Conservation (phyloP, 441 rosid species). For the Croton setiger region DNA sequence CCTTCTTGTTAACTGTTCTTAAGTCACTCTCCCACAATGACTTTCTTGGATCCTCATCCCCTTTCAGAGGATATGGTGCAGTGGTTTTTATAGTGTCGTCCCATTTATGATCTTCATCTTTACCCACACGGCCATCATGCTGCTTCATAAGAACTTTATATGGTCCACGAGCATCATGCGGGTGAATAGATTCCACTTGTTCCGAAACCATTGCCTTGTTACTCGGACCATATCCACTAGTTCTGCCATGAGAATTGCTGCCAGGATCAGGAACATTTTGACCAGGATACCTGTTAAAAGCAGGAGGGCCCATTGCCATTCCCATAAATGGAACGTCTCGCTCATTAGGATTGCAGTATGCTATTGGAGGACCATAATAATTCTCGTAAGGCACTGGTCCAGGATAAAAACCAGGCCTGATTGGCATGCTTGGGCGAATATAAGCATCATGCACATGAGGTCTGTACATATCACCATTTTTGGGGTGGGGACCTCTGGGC, state of each 20-base stretch:
- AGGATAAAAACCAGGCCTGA: conserved; percentile 88
- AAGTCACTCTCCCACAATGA: conserved; percentile 46
- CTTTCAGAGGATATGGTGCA: conserved; percentile 37
- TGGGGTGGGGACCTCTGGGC: conserved; percentile 69
- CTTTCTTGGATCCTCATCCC: conserved; percentile 30
- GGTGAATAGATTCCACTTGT: conserved; percentile 53
- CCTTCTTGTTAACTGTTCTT: conserved; percentile 39
- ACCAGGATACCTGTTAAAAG: conserved; percentile 55
- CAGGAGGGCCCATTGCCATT: conserved; percentile 61
- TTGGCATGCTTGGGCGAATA: conserved; percentile 75
- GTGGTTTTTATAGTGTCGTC: conserved; percentile 37
- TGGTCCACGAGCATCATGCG: conserved; percentile 51
- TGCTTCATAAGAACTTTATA: conserved; percentile 79
- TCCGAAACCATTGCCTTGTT: conserved; percentile 44
- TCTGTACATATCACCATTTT: conserved; percentile 74
- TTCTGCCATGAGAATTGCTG: conserved; percentile 45
- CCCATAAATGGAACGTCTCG: conserved; percentile 77
- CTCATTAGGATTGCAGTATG: conserved; percentile 62
- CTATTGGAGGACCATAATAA: conserved; percentile 85
- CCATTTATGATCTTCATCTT: conserved; percentile 44
- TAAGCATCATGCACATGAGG: conserved; percentile 79
- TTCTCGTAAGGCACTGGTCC: conserved; percentile 76
- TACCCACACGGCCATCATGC: conserved; percentile 59
- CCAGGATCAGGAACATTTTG: conserved; percentile 52
- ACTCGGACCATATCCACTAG: conserved; percentile 57